phyloP scores from a whole-genome alignment of 202 grass and related monocot species.

The Elaeis oleifera region DNA sequence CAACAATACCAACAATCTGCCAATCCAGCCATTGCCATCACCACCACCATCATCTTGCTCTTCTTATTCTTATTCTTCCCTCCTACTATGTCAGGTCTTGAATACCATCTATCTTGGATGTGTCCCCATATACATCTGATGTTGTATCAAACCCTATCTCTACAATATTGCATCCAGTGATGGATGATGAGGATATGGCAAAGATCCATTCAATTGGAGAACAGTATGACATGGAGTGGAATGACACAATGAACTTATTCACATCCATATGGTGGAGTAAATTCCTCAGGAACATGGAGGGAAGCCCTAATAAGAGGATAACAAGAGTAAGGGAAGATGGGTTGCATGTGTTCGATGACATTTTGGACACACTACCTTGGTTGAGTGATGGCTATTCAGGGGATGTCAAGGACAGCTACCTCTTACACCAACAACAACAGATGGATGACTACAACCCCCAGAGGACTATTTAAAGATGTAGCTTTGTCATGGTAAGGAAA shows the following conservation, averaged over 20 bases:
- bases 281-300: conserved; percentile 53
- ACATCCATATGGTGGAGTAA: conserved; percentile 86
- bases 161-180: conserved; percentile 51
- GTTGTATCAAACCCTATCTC: conserved; percentile 6
- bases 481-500: conserved; percentile 51
- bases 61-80: conserved; percentile 45
- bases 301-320: conserved; percentile 6
- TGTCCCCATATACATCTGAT: neutral
- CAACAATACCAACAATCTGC: neutral
- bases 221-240: conserved; percentile 87
- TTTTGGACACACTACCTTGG: conserved; percentile 18
- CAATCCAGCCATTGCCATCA: conserved; percentile 29
- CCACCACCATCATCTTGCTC: conserved; percentile 25
- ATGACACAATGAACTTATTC: conserved; percentile 65
- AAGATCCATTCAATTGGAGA: conserved; percentile 58
- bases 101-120: neutral
- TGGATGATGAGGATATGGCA: conserved; percentile 75
- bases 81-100: neutral
- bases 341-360: conserved; percentile 9
- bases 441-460: conserved; percentile 28
- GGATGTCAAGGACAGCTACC: conserved; percentile 1
- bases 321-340: conserved; percentile 2
- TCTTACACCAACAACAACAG: conserved; percentile 21
- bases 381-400: conserved; percentile 12
- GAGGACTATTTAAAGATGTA: conserved; percentile 18